These are phyloP conservation scores for Colletotrichum nymphaeae DNA, from an alignment of 2,329 filamentous ascomycete genomes.

Conservation along the genomic window DNA sequence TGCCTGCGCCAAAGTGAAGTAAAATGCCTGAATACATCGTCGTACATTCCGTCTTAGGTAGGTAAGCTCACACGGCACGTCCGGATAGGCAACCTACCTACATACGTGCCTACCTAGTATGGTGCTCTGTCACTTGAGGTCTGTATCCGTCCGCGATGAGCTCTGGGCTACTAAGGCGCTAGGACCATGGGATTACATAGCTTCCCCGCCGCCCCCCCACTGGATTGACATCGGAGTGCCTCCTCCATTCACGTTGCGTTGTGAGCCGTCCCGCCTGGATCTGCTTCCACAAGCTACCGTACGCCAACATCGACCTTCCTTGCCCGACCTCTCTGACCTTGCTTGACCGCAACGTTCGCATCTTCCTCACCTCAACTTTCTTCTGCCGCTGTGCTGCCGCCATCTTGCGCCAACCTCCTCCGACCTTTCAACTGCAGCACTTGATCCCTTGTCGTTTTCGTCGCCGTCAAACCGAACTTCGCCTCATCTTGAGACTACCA, in stretches of 20 bases:
- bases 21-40: no score
- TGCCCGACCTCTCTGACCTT: conserved; percentile 3
- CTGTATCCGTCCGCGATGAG: background rate
- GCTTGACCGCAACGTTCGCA: background rate
- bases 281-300: background rate
- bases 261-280: background rate
- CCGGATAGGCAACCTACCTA: no score
- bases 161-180: conserved; percentile 1
- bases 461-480: background rate
- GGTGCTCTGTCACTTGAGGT: no score
- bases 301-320: conserved; percentile 6
- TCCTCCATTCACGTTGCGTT: conserved; percentile 2
- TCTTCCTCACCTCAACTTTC: background rate
- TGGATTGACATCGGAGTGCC: conserved; percentile 18
- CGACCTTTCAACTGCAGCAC: background rate
- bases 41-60: no score
- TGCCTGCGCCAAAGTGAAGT: no score
- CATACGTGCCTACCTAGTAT: background rate
- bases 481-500: background rate
- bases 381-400: background rate
- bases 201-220: conserved; percentile 30
- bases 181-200: conserved; percentile 31
- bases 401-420: background rate
- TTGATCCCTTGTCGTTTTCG: background rate
- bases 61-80: no score